Evolutionary conservation across 208 protist species (phyloP), one percentile per base, ranked within the genome.

Genomic region (Vickermania spadyakhi): DNA sequence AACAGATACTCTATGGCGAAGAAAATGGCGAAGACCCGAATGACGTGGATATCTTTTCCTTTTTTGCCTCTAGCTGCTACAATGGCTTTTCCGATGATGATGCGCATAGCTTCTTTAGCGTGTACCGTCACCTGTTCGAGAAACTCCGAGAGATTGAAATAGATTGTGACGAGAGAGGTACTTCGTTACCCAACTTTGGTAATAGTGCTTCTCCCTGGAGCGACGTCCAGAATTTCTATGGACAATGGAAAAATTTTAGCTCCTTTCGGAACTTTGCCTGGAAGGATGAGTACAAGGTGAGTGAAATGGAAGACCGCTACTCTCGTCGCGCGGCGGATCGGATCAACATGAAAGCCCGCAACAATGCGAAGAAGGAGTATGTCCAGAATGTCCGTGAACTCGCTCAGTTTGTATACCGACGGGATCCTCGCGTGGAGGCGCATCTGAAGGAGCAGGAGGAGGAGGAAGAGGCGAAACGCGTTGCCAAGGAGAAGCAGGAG

Each of bases 281-380:
- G 84, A 89, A 91, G 70, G 89, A 95, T 60, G 85, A 92, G 64
- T 95, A 95, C 77, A 95, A 95, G 63, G 73, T 90, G 52, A 93
- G 82, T 53, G 83, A 93, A 57, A 93, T 95, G 74, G 75, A 84
- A 60, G 89, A 95, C 64, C 85, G 89, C 45, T 86, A 86, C 60
- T 86, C 81, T 14, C 78, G 89, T n/a, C 67, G 89, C 55, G 75
- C 77, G 70, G 89, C 89, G 5, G 83, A 89, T 25, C 72, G 85
- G 36, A 88, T 95, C 62, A 95, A 95, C 69, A 77, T 79, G 70
- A 95, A 95, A 61, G 77, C 70, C 1, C 82, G 89, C 22, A 66
- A 62, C 31, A 61, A 70, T 21, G 89, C 85, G 2, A 93, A 89
- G 64, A 93, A 91, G 53, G 82, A 92, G 69, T 95, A 91, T 68